Evolutionary conservation across 768 basidiomycete genomes (phyloP), one percentile per base, ranked within the genome.

Genomic region (Tremella mesenterica): DNA sequence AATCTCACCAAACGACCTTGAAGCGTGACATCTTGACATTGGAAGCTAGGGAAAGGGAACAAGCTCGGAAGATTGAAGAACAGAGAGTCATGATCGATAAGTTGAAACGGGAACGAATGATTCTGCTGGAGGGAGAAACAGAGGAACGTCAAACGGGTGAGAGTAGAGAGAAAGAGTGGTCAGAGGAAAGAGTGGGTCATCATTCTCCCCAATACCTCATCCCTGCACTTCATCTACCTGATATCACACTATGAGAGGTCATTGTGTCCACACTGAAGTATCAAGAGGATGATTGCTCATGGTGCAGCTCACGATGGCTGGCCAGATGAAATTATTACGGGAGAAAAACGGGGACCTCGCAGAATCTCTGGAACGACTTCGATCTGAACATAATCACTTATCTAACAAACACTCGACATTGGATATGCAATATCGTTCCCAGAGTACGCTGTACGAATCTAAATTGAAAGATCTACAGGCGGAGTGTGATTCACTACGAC

Each of bases 181-280:
- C 55, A 9, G 59, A 62, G 8, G 69, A 70, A 33, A 44, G 61
- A 31, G 70, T 67, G 23, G 46, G 65, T 50, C 10, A 29, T 44
- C 18, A 29, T 43, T 33, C 9, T 33, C 34, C 18, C 34, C 34
- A 12, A 18, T 12, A 12, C 34, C 34, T 36, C 12, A 12, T 36
- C 34, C 34, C 34, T 36, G 12, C 18, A 13, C 28, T 23, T 20
- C n/a, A 2, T 5, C 16, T 9, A 44, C n/a, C n/a, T n/a, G n/a
- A n/a, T n/a, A n/a, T n/a, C n/a, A n/a, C n/a, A n/a, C n/a, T n/a
- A n/a, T n/a, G n/a, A n/a, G n/a, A 39, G 44, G 53, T 54, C 29
- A n/a, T 16, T 7, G 13, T 16, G 45, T 26, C 2, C 54, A 20
- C 27, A 13, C 10, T 10, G 45, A 8, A 28, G 29, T 47, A 9